A percentile compares a stretch with the other conserved stretches of the same genome.
These are phyloP conservation scores for Sideroxylon spinosum DNA, from an alignment of 179 eudicot genomes.

Conservation along the genomic window DNA sequence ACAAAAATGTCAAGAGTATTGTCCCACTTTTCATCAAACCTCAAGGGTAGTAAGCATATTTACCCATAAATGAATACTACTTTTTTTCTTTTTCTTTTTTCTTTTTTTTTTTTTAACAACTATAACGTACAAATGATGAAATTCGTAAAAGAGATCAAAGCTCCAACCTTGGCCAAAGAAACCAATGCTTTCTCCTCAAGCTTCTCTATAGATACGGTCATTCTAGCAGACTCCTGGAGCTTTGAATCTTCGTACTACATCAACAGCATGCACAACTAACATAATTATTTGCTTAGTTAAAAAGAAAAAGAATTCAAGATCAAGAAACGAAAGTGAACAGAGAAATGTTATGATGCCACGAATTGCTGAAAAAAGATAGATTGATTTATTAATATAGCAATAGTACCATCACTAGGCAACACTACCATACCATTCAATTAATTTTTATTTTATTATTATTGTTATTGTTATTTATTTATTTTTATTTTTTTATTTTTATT, in stretches of 20 bases:
- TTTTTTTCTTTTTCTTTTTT: background rate
- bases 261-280: constrained; percentile 17
- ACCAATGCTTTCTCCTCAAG: constrained; percentile 89
- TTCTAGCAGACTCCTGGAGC: constrained; percentile 78
- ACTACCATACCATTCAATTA: no score
- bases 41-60: background rate
- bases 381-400: background rate
- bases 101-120: no score
- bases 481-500: no score
- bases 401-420: no score
- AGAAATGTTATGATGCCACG: background rate
- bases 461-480: no score
- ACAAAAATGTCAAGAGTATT: no score
- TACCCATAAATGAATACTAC: background rate
- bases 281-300: background rate
- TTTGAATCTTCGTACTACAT: constrained; percentile 75
- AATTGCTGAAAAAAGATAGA: background rate
- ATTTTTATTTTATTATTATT: no score
- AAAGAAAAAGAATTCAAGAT: constrained; percentile 8
- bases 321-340: background rate
- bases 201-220: constrained; percentile 66
- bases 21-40: no score
- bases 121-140: background rate
- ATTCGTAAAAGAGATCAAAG: constrained; percentile 3
- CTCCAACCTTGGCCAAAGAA: constrained; percentile 68